phyloP scores from a whole-genome alignment of 306 rosid genomes.

The Trifolium dubium region DNA sequence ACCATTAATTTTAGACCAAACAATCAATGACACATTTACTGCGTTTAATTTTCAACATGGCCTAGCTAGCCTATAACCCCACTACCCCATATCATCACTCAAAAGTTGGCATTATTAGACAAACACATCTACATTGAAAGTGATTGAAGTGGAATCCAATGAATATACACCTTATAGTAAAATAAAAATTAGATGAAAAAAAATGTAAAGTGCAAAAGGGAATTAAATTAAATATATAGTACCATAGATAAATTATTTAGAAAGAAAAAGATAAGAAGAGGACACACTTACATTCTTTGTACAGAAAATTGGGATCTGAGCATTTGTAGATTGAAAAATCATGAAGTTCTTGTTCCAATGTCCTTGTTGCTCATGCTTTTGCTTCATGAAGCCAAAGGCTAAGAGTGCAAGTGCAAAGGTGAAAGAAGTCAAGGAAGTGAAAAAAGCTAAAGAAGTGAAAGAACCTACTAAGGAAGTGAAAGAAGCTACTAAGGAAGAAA shows the following conservation, averaged over 20 bases:
- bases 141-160: conserved; percentile 68
- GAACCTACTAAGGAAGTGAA: conserved; percentile 27
- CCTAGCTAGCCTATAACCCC: conserved; percentile 45
- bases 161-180: background rate
- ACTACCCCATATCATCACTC: conserved; percentile 29
- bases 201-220: background rate
- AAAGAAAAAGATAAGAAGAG: conserved; percentile 43
- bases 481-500: conserved; percentile 46
- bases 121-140: conserved; percentile 51
- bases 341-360: conserved; percentile 64
- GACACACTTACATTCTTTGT: conserved; percentile 31
- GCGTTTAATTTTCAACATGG: conserved; percentile 10
- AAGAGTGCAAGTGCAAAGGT: conserved; percentile 50
- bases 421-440: conserved; percentile 48
- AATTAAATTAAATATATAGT: conserved; percentile 15
- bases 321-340: conserved; percentile 7
- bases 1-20: background rate
- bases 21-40: background rate
- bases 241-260: conserved; percentile 5
- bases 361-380: conserved; percentile 62
- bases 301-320: conserved; percentile 48
- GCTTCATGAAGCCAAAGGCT: conserved; percentile 66
- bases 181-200: background rate
- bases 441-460: conserved; percentile 48
- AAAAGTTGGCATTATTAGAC: conserved; percentile 49